These are phyloP conservation scores for Citrus unshiu DNA, from an alignment of 345 rosid species.

Conservation along the genomic window DNA sequence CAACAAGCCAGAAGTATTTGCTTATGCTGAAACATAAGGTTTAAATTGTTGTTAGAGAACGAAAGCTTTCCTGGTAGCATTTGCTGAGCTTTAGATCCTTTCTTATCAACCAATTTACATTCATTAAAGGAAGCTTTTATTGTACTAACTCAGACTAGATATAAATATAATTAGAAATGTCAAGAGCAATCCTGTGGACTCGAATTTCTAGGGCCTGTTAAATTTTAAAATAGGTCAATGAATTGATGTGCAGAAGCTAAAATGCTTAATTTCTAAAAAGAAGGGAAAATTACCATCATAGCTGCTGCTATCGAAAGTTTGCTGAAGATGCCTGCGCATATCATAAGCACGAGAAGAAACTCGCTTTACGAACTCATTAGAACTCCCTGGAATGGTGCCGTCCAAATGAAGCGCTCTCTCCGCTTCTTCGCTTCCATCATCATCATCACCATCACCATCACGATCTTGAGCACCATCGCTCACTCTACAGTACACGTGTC, in stretches of 20 bases:
- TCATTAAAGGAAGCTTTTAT: no score
- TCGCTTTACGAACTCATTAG: conserved; percentile 74
- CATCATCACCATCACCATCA: conserved; percentile 28
- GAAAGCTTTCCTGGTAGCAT: no score
- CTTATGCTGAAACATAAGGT: not conserved
- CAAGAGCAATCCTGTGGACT: no score
- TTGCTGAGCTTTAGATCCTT: no score
- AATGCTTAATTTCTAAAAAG: not conserved
- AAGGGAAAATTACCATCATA: conserved; percentile 57
- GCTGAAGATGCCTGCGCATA: conserved; percentile 86
- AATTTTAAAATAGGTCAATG: not conserved
- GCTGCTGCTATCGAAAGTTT: conserved; percentile 80
- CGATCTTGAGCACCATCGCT: conserved; percentile 31
- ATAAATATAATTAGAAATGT: no score
- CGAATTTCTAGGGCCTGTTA: not conserved
- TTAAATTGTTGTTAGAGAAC: not conserved
- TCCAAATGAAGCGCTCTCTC: conserved; percentile 90
- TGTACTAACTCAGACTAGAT: not conserved
- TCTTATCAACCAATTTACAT: no score
- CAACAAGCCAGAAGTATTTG: not conserved
- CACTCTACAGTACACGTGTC: conserved; percentile 36
- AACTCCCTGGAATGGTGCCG: conserved; percentile 83
- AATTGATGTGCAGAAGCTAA: not conserved
- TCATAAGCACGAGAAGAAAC: conserved; percentile 97
- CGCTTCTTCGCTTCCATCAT: conserved; percentile 50